Percentiles rank a stretch among this genome's conserved stretches.
Conservation (phyloP, 805 yeast genomes). For the Nakazawaea pomicola region DNA sequence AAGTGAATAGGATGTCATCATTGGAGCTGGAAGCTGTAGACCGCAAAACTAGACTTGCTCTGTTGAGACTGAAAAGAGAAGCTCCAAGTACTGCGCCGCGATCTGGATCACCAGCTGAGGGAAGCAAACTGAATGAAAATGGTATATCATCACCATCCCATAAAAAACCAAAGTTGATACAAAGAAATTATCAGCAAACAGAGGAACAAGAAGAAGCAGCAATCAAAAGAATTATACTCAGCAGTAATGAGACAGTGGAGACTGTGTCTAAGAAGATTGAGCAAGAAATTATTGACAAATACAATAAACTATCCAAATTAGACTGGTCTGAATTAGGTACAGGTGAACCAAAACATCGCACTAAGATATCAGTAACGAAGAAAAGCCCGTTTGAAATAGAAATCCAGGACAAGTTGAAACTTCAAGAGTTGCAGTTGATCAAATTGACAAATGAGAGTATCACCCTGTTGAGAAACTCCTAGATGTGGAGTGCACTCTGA, state of each 20-base stretch:
- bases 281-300: slow-evolving; percentile 21
- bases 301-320: slow-evolving; percentile 9
- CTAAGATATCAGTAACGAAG: slow-evolving; percentile 9
- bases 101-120: no score
- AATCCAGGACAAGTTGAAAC: slow-evolving; percentile 30
- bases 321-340: slow-evolving; percentile 4
- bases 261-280: slow-evolving; percentile 26
- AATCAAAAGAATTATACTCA: slow-evolving; percentile 14
- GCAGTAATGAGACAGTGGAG: slow-evolving; percentile 31
- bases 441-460: slow-evolving; percentile 39
- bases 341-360: no score
- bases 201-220: slow-evolving; percentile 2
- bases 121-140: neutral
- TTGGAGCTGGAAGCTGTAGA: slow-evolving; percentile 24
- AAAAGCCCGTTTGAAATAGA: slow-evolving; percentile 19
- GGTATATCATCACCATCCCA: neutral
- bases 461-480: no score
- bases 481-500: no score
- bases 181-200: slow-evolving; percentile 2
- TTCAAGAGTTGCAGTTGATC: slow-evolving; percentile 22
- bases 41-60: slow-evolving; percentile 24
- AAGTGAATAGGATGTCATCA: slow-evolving; percentile 18
- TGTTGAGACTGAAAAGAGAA: slow-evolving; percentile 19
- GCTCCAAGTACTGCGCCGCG: neutral
- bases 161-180: slow-evolving; percentile 11